Evolutionary conservation across 1,284 basidiomycete genomes (phyloP).

Genomic region (Sporisorium graminicola): DNA sequence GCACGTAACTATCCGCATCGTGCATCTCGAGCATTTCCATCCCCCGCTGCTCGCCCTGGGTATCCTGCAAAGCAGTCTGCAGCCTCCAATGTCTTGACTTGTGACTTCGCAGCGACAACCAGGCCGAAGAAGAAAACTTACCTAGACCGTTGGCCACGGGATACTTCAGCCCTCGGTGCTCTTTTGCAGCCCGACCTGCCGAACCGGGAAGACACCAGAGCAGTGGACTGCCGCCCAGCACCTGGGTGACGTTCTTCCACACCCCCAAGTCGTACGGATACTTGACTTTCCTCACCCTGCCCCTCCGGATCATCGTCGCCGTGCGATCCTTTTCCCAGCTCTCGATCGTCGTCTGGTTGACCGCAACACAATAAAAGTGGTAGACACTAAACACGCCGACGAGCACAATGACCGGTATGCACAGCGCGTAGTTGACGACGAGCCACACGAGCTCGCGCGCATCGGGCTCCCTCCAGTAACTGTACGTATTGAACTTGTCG

Average conservation of each 20-base stretch:
- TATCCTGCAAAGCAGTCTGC: conserved; percentile 20
- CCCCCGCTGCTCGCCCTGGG: background rate
- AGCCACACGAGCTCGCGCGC: conserved; percentile 82
- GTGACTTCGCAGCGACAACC: background rate
- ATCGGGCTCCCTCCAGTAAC: conserved; percentile 77
- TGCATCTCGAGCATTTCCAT: background rate
- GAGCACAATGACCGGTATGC: conserved; percentile 84
- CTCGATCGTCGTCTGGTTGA: conserved; percentile 95
- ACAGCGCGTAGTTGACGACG: conserved; percentile 86
- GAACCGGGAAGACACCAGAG: conserved; percentile 83
- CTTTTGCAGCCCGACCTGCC: conserved; percentile 68
- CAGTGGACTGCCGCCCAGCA: conserved; percentile 81
- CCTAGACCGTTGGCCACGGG: conserved; percentile 18
- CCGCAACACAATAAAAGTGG: conserved; percentile 83
- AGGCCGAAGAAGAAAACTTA: conserved; percentile 7
- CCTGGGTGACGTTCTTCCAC: conserved; percentile 79
- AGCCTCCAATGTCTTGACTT: conserved; percentile 11
- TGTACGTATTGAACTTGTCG: conserved; percentile 56
- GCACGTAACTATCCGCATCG: conserved; percentile 16
- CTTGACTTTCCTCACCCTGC: conserved; percentile 84
- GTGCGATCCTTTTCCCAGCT: conserved; percentile 97
- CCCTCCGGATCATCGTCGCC: conserved; percentile 83
- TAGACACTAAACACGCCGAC: conserved; percentile 84
- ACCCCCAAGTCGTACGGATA: conserved; percentile 90
- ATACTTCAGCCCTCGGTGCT: conserved; percentile 82